Evolutionary conservation across 2,329 filamentous ascomycete species (phyloP).

Genomic region (Beauveria sp.): DNA sequence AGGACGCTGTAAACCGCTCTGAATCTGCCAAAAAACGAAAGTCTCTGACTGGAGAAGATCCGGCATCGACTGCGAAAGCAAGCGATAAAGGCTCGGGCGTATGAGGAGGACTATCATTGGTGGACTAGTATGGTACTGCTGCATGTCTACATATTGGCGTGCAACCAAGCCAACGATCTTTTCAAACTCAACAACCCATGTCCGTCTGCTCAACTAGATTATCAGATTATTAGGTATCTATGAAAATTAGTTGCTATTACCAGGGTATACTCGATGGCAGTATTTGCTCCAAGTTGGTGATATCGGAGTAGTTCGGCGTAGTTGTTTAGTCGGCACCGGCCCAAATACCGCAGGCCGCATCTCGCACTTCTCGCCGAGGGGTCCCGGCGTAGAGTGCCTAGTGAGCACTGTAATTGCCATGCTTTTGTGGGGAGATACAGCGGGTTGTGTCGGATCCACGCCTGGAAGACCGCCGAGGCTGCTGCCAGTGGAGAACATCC

Average conservation of each 20-base stretch:
- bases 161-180: background rate
- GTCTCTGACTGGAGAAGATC: conserved; percentile 14
- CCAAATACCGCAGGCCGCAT: background rate
- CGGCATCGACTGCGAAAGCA: background rate
- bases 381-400: background rate
- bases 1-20: conserved; percentile 14
- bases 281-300: background rate
- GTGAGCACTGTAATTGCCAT: background rate
- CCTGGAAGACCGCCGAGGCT: background rate
- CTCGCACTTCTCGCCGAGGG: conserved; percentile 10
- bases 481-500: conserved; percentile 1
- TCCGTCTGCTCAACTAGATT: background rate
- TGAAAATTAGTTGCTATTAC: background rate
- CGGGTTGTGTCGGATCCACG: conserved; percentile 8
- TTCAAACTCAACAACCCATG: background rate
- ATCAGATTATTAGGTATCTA: background rate
- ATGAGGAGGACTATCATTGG: background rate
- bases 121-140: background rate
- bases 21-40: conserved; percentile 16
- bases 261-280: background rate
- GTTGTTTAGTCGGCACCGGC: background rate
- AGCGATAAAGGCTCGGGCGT: background rate
- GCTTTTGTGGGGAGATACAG: background rate
- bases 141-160: background rate
- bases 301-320: conserved; percentile 9